Base-by-base conservation (phyloP, 2,329 filamentous ascomycete genomes). In the Neofusicoccum laricinum region DNA sequence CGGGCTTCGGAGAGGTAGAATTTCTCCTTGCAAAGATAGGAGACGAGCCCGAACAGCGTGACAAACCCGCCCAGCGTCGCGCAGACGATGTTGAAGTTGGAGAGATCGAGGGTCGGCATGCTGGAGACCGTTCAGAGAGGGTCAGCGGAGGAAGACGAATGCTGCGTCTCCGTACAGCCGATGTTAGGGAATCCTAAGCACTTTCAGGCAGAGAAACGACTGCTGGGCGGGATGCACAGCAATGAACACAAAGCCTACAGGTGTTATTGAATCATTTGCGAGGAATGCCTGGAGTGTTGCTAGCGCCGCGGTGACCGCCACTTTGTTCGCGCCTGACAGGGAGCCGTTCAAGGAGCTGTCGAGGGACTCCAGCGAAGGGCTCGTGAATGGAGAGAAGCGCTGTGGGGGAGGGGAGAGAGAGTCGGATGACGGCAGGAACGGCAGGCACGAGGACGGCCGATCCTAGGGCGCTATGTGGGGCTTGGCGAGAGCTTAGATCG, bases 1-100 rank as follows among this genome's bases (percentile, higher is more conserved):
- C 92, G 81, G 61, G 93, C 91, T 84, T 97, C 93, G 1, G 92
- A 96, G 0, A 97, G 84, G 75, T 97, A 97, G 73, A 91, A 94
- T 65, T 88, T 90, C 79, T 97, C 93, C 74, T 97, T 97, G 73
- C 91, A 84, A 17, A 97, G 84, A 73, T 93, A 96, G 0, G 92
- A 97, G 0, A 97, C 92, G 48, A 97, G 80, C 3, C 92, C 93
- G 72, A 96, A 97, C n/a, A 96, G 69, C 0, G 91, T 92, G 67
- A 97, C 88, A 79, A 96, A 97, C 1, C 91, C 93, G 14, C 93
- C 93, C 12, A 96, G 78, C 7, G 91, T 85, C 61, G 90, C 89
- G 73, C 91, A 88, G 63, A 93, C 86, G 68, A 95, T 90, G 77
- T 96, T 96, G 82, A 96, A 96, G 75, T 93, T 90, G 67, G 85